Evolutionary conservation across 1,284 basidiomycete species (phyloP).

Genomic region (Irpex rosettiformis): DNA sequence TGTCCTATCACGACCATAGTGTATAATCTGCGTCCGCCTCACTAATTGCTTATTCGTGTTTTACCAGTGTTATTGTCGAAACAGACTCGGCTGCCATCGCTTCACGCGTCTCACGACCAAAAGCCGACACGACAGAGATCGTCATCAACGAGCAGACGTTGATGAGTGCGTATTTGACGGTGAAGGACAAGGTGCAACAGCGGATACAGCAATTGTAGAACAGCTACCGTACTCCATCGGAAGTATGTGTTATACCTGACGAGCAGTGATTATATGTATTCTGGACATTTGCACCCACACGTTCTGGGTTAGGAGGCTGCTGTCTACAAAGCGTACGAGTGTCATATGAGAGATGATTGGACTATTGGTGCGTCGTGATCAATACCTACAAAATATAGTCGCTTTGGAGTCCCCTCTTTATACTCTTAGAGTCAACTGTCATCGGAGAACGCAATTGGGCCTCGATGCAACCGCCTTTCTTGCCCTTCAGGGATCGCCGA

Average conservation of each 20-base stretch:
- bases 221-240: not conserved
- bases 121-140: conserved; percentile 92
- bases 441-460: too few species aligned
- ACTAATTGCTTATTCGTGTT: not conserved
- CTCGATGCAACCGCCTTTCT: too few species aligned
- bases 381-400: too few species aligned
- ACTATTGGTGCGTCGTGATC: too few species aligned
- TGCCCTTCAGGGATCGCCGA: too few species aligned
- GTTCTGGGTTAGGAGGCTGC: too few species aligned
- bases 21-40: not conserved
- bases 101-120: conserved; percentile 89
- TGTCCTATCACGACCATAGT: not conserved
- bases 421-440: too few species aligned
- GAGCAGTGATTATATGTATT: not conserved
- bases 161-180: conserved; percentile 87
- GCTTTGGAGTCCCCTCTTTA: too few species aligned
- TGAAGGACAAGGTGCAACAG: conserved; percentile 77
- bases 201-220: conserved; percentile 51
- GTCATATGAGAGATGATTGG: too few species aligned
- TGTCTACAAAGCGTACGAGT: too few species aligned
- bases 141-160: conserved; percentile 99
- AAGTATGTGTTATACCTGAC: not conserved
- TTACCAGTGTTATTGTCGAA: conserved; percentile 87
- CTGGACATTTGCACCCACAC: not conserved
- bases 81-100: conserved; percentile 96